Conservation (phyloP, 306 rosid species). For the Vigna hirtella region DNA sequence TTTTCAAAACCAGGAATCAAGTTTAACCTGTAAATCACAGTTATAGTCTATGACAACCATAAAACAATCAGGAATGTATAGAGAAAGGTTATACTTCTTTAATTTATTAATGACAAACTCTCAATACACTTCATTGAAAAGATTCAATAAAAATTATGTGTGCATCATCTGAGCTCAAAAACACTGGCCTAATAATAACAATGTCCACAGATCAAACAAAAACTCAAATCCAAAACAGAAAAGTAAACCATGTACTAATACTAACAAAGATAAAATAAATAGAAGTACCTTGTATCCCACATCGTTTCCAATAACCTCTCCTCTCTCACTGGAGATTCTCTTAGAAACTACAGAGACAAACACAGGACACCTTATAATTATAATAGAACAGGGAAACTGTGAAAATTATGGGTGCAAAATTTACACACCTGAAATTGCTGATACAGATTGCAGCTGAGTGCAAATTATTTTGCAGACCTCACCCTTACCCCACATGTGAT, state of each 20-base stretch:
- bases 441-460: constrained; percentile 92
- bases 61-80: background rate
- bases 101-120: background rate
- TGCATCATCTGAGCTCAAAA: constrained; percentile 8
- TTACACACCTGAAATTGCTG: constrained; percentile 81
- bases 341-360: constrained; percentile 71
- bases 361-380: constrained; percentile 1
- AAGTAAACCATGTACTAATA: background rate
- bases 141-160: background rate
- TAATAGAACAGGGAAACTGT: too few relatives aligned
- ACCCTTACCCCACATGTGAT: constrained; percentile 84
- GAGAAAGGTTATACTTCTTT: constrained; percentile 8
- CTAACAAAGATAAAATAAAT: constrained; percentile 34
- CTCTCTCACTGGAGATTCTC: constrained; percentile 88
- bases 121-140: background rate
- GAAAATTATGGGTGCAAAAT: background rate
- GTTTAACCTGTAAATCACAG: background rate
- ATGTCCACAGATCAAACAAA: too few relatives aligned
- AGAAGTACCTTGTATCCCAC: constrained; percentile 92
- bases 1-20: background rate
- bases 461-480: constrained; percentile 80
- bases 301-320: constrained; percentile 69
- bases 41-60: background rate
- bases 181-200: too few relatives aligned
- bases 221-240: constrained; percentile 7